Evolutionary conservation across 2,329 filamentous ascomycete species (phyloP).

Genomic region (Scolecobasidium constrictum): DNA sequence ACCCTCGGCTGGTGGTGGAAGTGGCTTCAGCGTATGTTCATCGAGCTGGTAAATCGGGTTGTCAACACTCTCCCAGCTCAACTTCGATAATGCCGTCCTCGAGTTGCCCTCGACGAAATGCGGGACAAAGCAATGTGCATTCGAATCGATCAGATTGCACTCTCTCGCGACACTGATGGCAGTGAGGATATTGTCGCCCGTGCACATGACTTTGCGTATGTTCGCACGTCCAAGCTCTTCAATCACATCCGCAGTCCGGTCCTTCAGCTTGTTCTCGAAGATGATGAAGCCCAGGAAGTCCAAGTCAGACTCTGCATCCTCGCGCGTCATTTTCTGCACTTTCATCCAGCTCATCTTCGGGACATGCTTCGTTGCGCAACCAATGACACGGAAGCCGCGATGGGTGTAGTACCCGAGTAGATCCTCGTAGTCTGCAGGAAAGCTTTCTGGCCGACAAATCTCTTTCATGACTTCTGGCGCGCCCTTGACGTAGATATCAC

Average conservation of each 20-base stretch:
- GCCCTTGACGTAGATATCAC: constrained; percentile 87
- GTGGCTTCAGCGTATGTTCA: constrained; percentile 67
- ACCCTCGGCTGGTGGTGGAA: constrained; percentile 55
- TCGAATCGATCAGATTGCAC: constrained; percentile 69
- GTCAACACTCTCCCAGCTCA: constrained; percentile 94
- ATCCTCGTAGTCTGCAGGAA: constrained; percentile 84
- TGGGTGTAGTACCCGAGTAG: constrained; percentile 86
- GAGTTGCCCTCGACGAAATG: constrained; percentile 73
- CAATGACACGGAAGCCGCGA: constrained; percentile 91
- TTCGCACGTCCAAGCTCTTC: constrained; percentile 72
- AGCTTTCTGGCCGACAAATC: constrained; percentile 75
- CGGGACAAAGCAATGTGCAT: constrained; percentile 84
- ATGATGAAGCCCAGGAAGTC: constrained; percentile 94
- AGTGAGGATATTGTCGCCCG: constrained; percentile 93
- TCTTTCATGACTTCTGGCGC: constrained; percentile 94
- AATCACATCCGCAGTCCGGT: constrained; percentile 69
- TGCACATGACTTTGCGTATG: constrained; percentile 91
- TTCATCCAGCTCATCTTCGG: constrained; percentile 87
- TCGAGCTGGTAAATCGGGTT: constrained; percentile 70
- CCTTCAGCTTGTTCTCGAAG: constrained; percentile 97
- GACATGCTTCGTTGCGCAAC: constrained; percentile 81
- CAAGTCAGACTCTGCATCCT: constrained; percentile 72
- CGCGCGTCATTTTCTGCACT: constrained; percentile 82
- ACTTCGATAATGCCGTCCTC: constrained; percentile 58
- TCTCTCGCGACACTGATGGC: constrained; percentile 92